A percentile compares a stretch with the other conserved stretches of the same genome.
These are phyloP conservation scores for Ogataea henricii DNA, from an alignment of 805 yeast species.

Conservation along the genomic window DNA sequence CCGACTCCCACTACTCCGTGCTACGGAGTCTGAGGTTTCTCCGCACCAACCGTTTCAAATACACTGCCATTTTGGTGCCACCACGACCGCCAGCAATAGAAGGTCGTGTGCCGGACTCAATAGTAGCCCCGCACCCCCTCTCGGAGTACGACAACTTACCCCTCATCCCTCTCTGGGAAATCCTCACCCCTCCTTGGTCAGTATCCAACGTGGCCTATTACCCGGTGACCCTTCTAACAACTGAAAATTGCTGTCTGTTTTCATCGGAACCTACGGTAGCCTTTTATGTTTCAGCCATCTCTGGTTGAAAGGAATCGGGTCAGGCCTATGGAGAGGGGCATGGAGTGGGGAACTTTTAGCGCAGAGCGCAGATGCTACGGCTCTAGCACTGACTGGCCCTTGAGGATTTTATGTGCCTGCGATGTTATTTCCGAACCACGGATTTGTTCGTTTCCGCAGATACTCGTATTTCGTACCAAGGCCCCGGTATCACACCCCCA, in stretches of 20 bases:
- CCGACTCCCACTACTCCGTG: constrained; percentile 2
- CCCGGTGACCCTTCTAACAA: not conserved
- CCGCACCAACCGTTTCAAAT: constrained; percentile 6
- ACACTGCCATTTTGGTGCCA: too few relatives aligned
- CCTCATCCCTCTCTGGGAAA: constrained; percentile 5
- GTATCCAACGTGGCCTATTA: not conserved
- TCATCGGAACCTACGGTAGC: not conserved
- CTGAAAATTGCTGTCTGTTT: not conserved
- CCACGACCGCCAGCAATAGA: too few relatives aligned
- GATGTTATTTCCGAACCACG: not conserved
- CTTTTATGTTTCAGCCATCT: not conserved
- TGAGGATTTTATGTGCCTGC: not conserved
- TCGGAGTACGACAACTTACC: constrained; percentile 8
- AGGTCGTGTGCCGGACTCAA: constrained; percentile 4
- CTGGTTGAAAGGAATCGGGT: not conserved
- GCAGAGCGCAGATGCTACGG: too few relatives aligned
- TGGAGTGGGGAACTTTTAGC: too few relatives aligned
- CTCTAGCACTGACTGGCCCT: too few relatives aligned
- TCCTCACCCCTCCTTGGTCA: constrained; percentile 1
- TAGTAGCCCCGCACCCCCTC: constrained; percentile 11
- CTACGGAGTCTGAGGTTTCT: not conserved
- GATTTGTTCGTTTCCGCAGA: not conserved
- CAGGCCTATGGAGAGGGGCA: not conserved
- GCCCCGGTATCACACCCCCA: not conserved
- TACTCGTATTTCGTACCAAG: too few relatives aligned